phyloP scores from a whole-genome alignment of 2,329 filamentous ascomycete species.

The Penicillium sp. region DNA sequence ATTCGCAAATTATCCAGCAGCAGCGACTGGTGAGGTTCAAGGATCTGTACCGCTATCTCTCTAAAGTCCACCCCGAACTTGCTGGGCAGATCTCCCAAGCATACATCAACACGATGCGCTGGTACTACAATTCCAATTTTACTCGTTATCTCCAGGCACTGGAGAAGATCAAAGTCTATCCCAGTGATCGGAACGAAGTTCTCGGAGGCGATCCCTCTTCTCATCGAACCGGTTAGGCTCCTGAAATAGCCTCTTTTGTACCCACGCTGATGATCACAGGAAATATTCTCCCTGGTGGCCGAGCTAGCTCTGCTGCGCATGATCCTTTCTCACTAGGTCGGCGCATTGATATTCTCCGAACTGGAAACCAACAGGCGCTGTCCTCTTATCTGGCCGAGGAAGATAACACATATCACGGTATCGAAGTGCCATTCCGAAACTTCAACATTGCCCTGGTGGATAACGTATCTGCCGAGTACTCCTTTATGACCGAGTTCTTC shows the following conservation, averaged over 20 bases:
- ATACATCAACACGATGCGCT: conserved; percentile 97
- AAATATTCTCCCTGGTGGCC: conserved; percentile 38
- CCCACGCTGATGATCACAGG: conserved; percentile 20
- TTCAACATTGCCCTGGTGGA: conserved; percentile 93
- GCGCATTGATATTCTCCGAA: conserved; percentile 74
- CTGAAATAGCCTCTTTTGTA: neutral
- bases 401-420: conserved; percentile 75
- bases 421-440: conserved; percentile 86
- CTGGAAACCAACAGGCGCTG: conserved; percentile 66
- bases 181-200: conserved; percentile 75
- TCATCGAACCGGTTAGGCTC: conserved; percentile 50
- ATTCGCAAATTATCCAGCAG: conserved; percentile 94
- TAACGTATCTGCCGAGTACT: conserved; percentile 91
- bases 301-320: conserved; percentile 48
- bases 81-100: conserved; percentile 86
- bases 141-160: conserved; percentile 78
- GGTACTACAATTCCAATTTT: conserved; percentile 95
- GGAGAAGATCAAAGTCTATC: conserved; percentile 76
- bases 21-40: conserved; percentile 85
- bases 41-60: conserved; percentile 79
- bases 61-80: conserved; percentile 73
- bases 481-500: conserved; percentile 88
- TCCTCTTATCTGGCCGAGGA: conserved; percentile 89
- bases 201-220: conserved; percentile 71
- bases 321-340: conserved; percentile 87